Conservation (phyloP, 164 flowering plant species). For the Platanus orientalis region DNA sequence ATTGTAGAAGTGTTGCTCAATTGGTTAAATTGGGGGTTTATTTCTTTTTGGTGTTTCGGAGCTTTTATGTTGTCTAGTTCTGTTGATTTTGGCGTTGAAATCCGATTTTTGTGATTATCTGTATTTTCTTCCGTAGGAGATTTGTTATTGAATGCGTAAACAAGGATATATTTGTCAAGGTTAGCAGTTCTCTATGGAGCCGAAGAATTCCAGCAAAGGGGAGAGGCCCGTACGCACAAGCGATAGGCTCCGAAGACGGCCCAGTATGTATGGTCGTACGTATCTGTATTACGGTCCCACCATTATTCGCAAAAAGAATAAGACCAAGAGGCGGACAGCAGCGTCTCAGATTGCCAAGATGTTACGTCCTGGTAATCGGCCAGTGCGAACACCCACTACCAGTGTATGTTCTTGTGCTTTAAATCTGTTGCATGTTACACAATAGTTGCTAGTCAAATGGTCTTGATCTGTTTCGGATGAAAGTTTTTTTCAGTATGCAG, state of each 20-base stretch:
- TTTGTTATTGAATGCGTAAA: neutral
- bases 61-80: neutral
- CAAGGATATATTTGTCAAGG: neutral
- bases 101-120: neutral
- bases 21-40: too few relatives aligned
- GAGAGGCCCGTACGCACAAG: conserved; percentile 71
- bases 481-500: too few relatives aligned
- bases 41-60: too few relatives aligned
- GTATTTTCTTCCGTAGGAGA: too few relatives aligned
- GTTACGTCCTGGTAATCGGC: conserved; percentile 44
- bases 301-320: conserved; percentile 39
- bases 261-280: conserved; percentile 44
- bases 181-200: conserved; percentile 32
- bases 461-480: too few relatives aligned
- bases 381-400: conserved; percentile 27
- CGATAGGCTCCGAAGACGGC: conserved; percentile 59
- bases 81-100: neutral
- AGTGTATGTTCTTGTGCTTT: conserved; percentile 31
- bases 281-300: conserved; percentile 39
- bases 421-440: neutral
- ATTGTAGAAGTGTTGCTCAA: too few relatives aligned
- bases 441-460: neutral
- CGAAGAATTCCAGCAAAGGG: conserved; percentile 47
- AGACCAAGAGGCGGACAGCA: conserved; percentile 62
- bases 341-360: conserved; percentile 77